Percentiles rank a stretch among this genome's conserved stretches.
These are phyloP conservation scores for Chlorella sp. DNA, from an alignment of 139 green algal genomes.

Conservation along the genomic window DNA sequence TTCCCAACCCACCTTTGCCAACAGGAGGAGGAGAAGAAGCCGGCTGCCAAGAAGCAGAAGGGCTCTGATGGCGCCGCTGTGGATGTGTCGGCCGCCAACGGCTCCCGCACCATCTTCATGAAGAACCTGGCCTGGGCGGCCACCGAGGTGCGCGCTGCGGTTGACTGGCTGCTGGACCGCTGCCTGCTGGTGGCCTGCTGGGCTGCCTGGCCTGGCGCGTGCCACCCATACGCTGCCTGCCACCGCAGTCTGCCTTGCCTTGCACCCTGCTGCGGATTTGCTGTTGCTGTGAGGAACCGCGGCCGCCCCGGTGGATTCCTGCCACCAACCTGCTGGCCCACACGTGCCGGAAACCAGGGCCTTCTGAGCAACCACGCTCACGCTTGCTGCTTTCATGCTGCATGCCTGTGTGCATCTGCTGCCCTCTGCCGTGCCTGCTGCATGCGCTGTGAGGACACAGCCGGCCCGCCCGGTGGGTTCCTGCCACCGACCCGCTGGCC, in stretches of 20 bases:
- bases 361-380: slow-evolving; percentile 14
- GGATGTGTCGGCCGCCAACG: slow-evolving; percentile 44
- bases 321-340: slow-evolving; percentile 7
- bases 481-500: slow-evolving; percentile 11
- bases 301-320: slow-evolving; percentile 16
- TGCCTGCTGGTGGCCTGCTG: background rate
- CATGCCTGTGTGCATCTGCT: background rate
- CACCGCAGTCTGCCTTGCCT: background rate
- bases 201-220: background rate
- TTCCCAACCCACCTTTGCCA: too few species aligned
- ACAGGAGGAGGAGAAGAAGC: slow-evolving; percentile 35
- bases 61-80: slow-evolving; percentile 26
- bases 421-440: background rate
- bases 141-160: slow-evolving; percentile 45
- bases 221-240: background rate
- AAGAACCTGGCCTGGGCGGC: slow-evolving; percentile 78
- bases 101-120: slow-evolving; percentile 72
- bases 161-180: too few species aligned
- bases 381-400: background rate
- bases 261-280: background rate
- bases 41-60: slow-evolving; percentile 63
- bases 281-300: background rate
- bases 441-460: slow-evolving; percentile 1
- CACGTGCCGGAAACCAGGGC: background rate
- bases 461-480: slow-evolving; percentile 7